Conservation (phyloP, 2,329 filamentous ascomycete genomes). For the Zasmidium angulare region DNA sequence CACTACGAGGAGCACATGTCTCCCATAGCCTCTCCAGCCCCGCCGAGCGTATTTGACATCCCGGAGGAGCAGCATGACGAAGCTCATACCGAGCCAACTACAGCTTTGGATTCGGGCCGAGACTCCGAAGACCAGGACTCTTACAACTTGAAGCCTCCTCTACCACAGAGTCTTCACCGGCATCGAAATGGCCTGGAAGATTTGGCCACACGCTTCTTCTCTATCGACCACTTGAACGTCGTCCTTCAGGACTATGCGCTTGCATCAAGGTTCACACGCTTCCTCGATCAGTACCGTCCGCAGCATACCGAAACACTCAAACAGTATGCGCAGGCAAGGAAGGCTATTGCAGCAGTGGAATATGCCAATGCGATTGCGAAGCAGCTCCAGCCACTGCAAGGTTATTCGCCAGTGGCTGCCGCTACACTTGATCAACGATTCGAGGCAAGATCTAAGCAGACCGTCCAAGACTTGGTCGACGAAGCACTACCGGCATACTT, state of each 20-base stretch:
- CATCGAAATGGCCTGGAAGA: conserved; percentile 35
- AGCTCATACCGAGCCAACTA: conserved; percentile 27
- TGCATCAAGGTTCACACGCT: conserved; percentile 38
- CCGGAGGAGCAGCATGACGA: conserved; percentile 17
- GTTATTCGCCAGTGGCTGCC: conserved; percentile 30
- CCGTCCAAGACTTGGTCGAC: conserved; percentile 39
- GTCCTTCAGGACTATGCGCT: conserved; percentile 41
- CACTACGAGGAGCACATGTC: conserved; percentile 17
- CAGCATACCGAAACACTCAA: conserved; percentile 36
- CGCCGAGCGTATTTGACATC: conserved; percentile 30
- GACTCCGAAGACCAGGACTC: conserved; percentile 27
- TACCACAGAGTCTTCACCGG: conserved; percentile 24
- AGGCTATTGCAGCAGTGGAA: conserved; percentile 44
- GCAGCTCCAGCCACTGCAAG: conserved; percentile 27
- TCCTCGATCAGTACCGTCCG: conserved; percentile 42
- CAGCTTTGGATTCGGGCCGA: conserved; percentile 17
- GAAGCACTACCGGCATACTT: conserved; percentile 45
- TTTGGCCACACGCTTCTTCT: conserved; percentile 42
- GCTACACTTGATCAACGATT: conserved; percentile 41
- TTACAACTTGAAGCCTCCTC: conserved; percentile 43
- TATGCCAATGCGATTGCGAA: conserved; percentile 47
- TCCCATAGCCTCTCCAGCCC: conserved; percentile 18
- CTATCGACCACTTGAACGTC: conserved; percentile 43
- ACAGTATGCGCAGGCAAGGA: conserved; percentile 42
- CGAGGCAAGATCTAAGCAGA: conserved; percentile 33